phyloP scores from a whole-genome alignment of 257 asterid genomes.

The Ocimum tenuiflorum region DNA sequence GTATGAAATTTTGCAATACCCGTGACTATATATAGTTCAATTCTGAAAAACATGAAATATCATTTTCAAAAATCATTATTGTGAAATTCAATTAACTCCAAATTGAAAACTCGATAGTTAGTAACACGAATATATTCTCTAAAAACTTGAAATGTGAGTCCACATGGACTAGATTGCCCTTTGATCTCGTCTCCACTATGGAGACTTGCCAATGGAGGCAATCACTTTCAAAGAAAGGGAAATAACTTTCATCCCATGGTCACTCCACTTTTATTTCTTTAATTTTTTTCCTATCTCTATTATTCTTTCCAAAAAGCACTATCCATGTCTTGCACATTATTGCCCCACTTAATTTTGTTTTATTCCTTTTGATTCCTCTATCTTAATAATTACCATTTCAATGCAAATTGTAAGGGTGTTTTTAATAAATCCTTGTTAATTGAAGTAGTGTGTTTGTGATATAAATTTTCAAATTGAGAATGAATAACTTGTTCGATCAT shows the following conservation, averaged over 20 bases:
- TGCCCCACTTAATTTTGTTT: conserved; percentile 23
- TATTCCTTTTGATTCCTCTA: conserved; percentile 5
- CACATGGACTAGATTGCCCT: conserved; percentile 6
- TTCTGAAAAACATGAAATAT: too few relatives aligned
- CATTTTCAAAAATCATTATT: too few relatives aligned
- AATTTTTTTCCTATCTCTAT: conserved; percentile 7
- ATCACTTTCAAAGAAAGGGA: conserved; percentile 35
- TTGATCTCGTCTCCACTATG: conserved; percentile 29
- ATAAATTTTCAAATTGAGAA: background rate
- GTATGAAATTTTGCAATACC: too few relatives aligned
- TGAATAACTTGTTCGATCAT: background rate
- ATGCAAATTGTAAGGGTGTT: background rate
- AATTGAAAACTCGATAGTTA: too few relatives aligned
- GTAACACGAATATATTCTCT: background rate
- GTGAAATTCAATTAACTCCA: too few relatives aligned
- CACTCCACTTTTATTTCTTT: conserved; percentile 28
- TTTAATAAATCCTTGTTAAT: background rate
- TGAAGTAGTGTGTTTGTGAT: background rate
- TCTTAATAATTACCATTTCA: conserved; percentile 10
- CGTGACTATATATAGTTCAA: too few relatives aligned
- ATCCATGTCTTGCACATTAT: conserved; percentile 20
- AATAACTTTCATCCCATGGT: conserved; percentile 26
- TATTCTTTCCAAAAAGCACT: conserved; percentile 4
- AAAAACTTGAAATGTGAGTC: background rate
- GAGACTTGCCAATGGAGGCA: conserved; percentile 26